phyloP scores from a whole-genome alignment of 106 monocot genomes.

The Acorus calamus region DNA sequence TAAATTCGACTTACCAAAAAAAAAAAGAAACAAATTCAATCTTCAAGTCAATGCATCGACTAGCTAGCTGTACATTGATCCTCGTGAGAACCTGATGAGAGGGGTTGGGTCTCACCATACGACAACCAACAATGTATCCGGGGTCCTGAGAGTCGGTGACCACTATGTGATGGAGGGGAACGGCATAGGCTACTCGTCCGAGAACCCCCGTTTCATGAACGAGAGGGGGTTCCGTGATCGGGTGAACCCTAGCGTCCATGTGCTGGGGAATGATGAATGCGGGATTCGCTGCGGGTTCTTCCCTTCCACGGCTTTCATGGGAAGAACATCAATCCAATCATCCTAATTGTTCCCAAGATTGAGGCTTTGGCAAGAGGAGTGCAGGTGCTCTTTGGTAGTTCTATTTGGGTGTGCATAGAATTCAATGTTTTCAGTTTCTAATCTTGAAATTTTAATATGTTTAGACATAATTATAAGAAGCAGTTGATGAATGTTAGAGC shows the following conservation, averaged over 20 bases:
- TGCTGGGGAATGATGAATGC: constrained; percentile 16
- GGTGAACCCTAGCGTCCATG: constrained; percentile 9
- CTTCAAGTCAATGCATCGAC: constrained; percentile 25
- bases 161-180: constrained; percentile 31
- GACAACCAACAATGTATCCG: too few relatives aligned
- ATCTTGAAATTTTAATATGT: background rate
- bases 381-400: constrained; percentile 39
- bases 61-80: constrained; percentile 37
- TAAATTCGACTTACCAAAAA: too few relatives aligned
- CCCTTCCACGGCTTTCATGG: constrained; percentile 24
- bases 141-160: constrained; percentile 16
- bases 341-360: constrained; percentile 35
- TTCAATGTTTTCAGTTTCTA: too few relatives aligned
- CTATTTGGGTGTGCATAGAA: background rate
- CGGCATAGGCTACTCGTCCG: background rate
- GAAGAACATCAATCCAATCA: constrained; percentile 44
- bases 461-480: constrained; percentile 79
- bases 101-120: too few relatives aligned
- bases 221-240: constrained; percentile 32
- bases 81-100: constrained; percentile 25
- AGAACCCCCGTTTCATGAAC: constrained; percentile 17
- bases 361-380: constrained; percentile 79
- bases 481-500: constrained; percentile 48
- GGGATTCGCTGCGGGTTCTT: constrained; percentile 22
- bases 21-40: too few relatives aligned